These are phyloP conservation scores for Eucalyptus polyanthemos DNA, from an alignment of 345 rosid species.

Conservation along the genomic window DNA sequence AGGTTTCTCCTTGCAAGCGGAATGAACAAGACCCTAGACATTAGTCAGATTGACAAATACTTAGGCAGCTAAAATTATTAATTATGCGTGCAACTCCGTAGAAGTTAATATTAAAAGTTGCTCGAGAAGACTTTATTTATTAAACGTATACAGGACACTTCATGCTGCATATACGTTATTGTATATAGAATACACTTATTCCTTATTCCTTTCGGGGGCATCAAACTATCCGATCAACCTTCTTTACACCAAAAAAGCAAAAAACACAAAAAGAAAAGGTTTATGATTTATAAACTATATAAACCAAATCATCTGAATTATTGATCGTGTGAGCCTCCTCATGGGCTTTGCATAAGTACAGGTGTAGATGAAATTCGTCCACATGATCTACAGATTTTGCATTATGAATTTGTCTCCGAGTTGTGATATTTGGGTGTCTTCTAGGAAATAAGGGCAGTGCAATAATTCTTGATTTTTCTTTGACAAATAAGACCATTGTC, in stretches of 20 bases:
- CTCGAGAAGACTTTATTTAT: neutral
- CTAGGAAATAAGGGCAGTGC: neutral
- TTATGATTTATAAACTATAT: neutral
- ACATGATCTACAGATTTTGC: neutral
- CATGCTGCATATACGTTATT: neutral
- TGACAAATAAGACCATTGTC: neutral
- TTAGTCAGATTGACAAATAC: conserved; percentile 41
- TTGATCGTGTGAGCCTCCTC: neutral
- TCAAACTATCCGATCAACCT: neutral
- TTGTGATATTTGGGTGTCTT: neutral
- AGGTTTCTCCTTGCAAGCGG: conserved; percentile 68
- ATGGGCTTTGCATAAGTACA: neutral
- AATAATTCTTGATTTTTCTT: neutral
- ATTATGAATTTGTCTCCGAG: neutral
- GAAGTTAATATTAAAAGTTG: neutral
- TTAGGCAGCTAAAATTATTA: neutral
- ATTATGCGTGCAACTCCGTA: neutral
- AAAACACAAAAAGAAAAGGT: neutral
- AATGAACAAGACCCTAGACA: conserved; percentile 44
- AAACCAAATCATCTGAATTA: neutral
- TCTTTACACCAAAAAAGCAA: neutral
- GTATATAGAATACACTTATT: neutral
- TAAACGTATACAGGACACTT: neutral
- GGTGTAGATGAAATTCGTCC: neutral
- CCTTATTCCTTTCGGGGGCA: neutral